Base-by-base conservation (phyloP, 1,139 yeast species). In the Kurtzmaniella quercitrusa region DNA sequence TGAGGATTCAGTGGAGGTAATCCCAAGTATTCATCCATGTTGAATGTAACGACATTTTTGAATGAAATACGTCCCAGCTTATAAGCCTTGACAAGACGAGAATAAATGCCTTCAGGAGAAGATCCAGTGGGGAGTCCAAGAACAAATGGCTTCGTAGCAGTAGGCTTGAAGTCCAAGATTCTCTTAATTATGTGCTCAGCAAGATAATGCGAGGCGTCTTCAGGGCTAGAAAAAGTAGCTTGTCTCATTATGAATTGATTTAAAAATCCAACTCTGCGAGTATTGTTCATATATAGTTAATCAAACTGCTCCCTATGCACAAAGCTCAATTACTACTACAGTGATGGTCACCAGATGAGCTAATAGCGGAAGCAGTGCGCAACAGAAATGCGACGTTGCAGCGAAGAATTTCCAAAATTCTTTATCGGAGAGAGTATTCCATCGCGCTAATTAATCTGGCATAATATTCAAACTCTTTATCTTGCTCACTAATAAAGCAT, bases 41-140 rank as follows among this genome's bases (percentile, higher is more conserved):
- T 79, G 61, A 79, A 79, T 11, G 82, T 77, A 12, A 80, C 78
- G 36, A 80, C 85, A 54, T 80, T 66, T 47, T 66, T 62, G 60
- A 80, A 80, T 19, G 73, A 64, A 11, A 80, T 66, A 39, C 56
- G 57, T 16, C 79, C 78, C 30, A 55, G 51, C 47, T 68, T 66
- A 60, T 78, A 65, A 11, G 77, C 74, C 42, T 65, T 62, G 36
- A 80, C 73, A 40, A 80, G 62, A 43, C 63, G 60, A 40, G 71
- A 65, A 53, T 80, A 80, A 6, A 80, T 76, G 2, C 76, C 79
- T 53, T 78, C 84, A 11, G 85, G 85, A 3, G 84, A 78, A 4
- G 84, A 79, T 1, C 86, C 85, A 1, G 86, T 80, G 26, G 85
- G 85, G 41, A 80, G 70, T 1, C 85, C 86, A 39, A 80, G 56